Conservation (phyloP, 2,329 filamentous ascomycete species). For the Aspergillus bombycis region DNA sequence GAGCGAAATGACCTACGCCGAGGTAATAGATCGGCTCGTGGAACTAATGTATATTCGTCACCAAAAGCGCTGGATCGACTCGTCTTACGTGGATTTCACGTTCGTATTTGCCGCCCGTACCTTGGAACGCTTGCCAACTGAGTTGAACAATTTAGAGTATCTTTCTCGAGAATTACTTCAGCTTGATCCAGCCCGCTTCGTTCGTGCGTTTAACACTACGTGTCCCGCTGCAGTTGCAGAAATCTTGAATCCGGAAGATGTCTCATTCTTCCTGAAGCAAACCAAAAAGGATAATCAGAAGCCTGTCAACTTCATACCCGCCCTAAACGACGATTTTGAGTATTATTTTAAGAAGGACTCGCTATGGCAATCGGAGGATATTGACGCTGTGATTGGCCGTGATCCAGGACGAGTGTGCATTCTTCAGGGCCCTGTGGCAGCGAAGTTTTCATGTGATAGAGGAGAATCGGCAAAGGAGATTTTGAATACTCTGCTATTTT, state of each 20-base stretch:
- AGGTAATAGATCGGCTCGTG: slow-evolving; percentile 79
- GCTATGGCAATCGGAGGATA: slow-evolving; percentile 94
- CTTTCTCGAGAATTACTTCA: slow-evolving; percentile 37
- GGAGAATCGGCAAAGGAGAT: slow-evolving; percentile 94
- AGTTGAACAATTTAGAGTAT: slow-evolving; percentile 72
- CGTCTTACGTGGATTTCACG: slow-evolving; percentile 74
- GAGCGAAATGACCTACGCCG: slow-evolving; percentile 90
- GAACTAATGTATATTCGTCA: slow-evolving; percentile 87
- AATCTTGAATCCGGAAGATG: slow-evolving; percentile 93
- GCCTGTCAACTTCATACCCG: slow-evolving; percentile 89
- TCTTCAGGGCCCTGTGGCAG: slow-evolving; percentile 88
- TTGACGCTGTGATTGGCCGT: slow-evolving; percentile 89
- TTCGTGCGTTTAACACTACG: slow-evolving; percentile 3
- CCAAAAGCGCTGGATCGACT: slow-evolving; percentile 84
- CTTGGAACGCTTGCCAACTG: slow-evolving; percentile 68
- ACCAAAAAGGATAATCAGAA: slow-evolving; percentile 89
- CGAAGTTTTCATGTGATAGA: slow-evolving; percentile 79
- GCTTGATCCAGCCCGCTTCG: slow-evolving; percentile 13
- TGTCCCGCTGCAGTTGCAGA: slow-evolving; percentile 84
- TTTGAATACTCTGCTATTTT: slow-evolving; percentile 80
- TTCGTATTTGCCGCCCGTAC: slow-evolving; percentile 92
- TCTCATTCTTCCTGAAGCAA: slow-evolving; percentile 88
- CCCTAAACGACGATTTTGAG: slow-evolving; percentile 91
- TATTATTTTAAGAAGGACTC: slow-evolving; percentile 99
- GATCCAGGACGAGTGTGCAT: slow-evolving; percentile 94